Conservation (phyloP, 1,139 yeast genomes). For the Zygosaccharomyces sapae region DNA sequence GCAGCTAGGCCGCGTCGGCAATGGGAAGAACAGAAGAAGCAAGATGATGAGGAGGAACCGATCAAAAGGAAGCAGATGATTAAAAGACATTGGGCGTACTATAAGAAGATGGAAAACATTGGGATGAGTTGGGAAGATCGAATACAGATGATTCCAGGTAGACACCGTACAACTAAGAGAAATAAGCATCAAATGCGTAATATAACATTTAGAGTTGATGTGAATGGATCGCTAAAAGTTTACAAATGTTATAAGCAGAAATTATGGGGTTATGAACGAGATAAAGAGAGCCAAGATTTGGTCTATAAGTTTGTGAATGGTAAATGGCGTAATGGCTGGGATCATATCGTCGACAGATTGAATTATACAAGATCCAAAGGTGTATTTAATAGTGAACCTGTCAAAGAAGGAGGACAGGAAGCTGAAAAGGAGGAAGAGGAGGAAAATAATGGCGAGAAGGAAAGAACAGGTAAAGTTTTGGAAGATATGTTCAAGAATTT, state of each 20-base stretch:
- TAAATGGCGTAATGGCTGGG: constrained; percentile 79
- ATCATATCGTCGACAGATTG: constrained; percentile 67
- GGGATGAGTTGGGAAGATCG: constrained; percentile 42
- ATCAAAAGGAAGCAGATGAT: constrained; percentile 32
- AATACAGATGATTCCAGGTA: constrained; percentile 56
- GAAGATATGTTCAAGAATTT: constrained; percentile 49
- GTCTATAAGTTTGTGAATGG: constrained; percentile 53
- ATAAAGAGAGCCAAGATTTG: constrained; percentile 55
- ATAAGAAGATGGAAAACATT: constrained; percentile 41
- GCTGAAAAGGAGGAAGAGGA: constrained; percentile 22
- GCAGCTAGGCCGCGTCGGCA: constrained; percentile 45
- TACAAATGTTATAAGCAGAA: constrained; percentile 65
- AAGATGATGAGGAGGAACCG: constrained; percentile 32
- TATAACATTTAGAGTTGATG: constrained; percentile 62
- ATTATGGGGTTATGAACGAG: constrained; percentile 85
- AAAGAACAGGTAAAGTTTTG: constrained; percentile 42
- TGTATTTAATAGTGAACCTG: background rate
- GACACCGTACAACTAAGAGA: constrained; percentile 55
- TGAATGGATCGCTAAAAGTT: constrained; percentile 57
- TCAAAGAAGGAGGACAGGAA: background rate
- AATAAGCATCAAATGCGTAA: constrained; percentile 42
- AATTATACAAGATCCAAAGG: constrained; percentile 25
- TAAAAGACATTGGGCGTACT: constrained; percentile 41
- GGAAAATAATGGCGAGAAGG: constrained; percentile 27
- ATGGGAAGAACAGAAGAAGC: constrained; percentile 44